Percentiles rank a stretch among this genome's conserved stretches.
phyloP scores from a whole-genome alignment of 2,329 filamentous ascomycete genomes.

The Talaromyces funiculosus region DNA sequence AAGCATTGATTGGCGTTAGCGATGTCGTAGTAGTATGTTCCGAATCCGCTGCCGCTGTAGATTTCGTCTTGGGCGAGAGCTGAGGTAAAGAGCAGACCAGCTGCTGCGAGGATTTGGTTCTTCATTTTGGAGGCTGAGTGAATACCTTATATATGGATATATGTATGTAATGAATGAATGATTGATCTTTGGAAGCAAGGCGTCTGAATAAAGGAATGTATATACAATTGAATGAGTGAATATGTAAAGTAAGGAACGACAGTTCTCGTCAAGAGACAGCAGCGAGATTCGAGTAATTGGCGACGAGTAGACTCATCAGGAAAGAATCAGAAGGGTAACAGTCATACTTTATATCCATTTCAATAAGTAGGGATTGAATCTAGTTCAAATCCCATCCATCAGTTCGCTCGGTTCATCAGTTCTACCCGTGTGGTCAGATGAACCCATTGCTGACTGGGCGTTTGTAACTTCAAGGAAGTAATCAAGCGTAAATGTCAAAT shows the following conservation, averaged over 20 bases:
- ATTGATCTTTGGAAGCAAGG: background rate
- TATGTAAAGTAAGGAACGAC: conserved; percentile 6
- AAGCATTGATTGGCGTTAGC: conserved; percentile 3
- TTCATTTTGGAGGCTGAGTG: background rate
- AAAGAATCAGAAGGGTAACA: background rate
- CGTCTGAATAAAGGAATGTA: background rate
- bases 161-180: background rate
- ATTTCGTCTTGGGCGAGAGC: background rate
- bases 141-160: background rate
- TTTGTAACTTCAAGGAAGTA: conserved; percentile 1
- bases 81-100: conserved; percentile 5
- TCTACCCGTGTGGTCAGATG: background rate
- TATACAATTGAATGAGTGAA: conserved; percentile 5
- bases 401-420: background rate
- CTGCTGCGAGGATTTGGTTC: conserved; percentile 10
- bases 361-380: background rate
- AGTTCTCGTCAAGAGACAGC: conserved; percentile 6
- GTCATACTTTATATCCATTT: background rate
- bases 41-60: conserved; percentile 10
- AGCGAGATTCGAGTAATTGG: background rate
- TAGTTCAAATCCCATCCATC: background rate
- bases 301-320: background rate
- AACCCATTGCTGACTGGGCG: conserved; percentile 1
- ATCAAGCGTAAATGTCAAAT: background rate
- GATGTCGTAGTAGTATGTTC: conserved; percentile 14